These are phyloP conservation scores for Colletotrichum australisinense DNA, from an alignment of 2,329 filamentous ascomycete genomes.

Conservation along the genomic window DNA sequence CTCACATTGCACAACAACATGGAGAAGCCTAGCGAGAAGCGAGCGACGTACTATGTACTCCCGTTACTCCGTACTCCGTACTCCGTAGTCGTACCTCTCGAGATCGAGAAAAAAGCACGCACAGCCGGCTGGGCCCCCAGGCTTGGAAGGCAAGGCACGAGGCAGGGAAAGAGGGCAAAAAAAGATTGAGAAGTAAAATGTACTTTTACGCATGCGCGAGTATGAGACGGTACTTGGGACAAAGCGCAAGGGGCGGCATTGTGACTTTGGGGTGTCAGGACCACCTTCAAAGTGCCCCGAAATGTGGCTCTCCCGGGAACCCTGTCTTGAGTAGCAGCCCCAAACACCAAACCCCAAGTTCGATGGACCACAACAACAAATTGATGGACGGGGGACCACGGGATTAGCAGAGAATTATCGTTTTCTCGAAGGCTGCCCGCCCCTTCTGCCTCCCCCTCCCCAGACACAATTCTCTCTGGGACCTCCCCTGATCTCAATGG, in stretches of 20 bases:
- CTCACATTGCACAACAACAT: slow-evolving; percentile 21
- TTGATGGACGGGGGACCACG: slow-evolving; percentile 27
- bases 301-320: slow-evolving; percentile 31
- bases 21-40: slow-evolving; percentile 13
- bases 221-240: not conserved
- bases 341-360: slow-evolving; percentile 30
- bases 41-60: slow-evolving; percentile 1
- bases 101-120: slow-evolving; percentile 9
- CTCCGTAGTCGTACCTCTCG: not conserved
- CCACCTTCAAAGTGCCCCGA: slow-evolving; percentile 29
- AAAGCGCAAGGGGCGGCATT: slow-evolving; percentile 33
- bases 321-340: slow-evolving; percentile 30
- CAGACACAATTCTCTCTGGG: not conserved
- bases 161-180: not conserved
- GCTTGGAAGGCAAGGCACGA: not conserved
- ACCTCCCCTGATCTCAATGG: not conserved
- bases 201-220: not conserved
- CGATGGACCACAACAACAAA: slow-evolving; percentile 32
- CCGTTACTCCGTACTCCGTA: not conserved
- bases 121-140: not conserved
- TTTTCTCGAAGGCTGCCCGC: slow-evolving; percentile 32
- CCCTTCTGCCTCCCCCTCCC: not conserved
- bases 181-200: not conserved
- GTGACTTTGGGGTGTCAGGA: slow-evolving; percentile 29
- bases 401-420: slow-evolving; percentile 32